Evolutionary conservation across 2,329 filamentous ascomycete species (phyloP).

Genomic region (Aspergillus terreus): DNA sequence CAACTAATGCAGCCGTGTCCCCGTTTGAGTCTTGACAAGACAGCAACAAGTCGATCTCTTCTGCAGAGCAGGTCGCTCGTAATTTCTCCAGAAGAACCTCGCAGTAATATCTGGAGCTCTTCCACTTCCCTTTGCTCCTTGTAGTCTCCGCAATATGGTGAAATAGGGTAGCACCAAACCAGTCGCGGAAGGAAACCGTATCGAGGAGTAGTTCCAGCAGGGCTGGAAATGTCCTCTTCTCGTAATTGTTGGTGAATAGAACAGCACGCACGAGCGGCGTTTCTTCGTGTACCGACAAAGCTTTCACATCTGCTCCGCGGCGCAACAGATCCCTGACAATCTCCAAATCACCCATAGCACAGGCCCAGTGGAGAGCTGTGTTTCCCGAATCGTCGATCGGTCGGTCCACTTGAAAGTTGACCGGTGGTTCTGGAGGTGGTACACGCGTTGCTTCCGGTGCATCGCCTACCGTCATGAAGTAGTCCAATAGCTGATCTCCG

Average conservation of each 20-base stretch:
- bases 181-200: conserved; percentile 76
- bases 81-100: conserved; percentile 87
- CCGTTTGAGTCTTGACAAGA: conserved; percentile 81
- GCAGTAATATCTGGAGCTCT: conserved; percentile 87
- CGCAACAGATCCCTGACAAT: conserved; percentile 83
- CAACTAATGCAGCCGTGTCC: conserved; percentile 85
- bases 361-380: conserved; percentile 93
- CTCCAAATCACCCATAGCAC: conserved; percentile 92
- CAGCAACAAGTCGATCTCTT: conserved; percentile 72
- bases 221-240: conserved; percentile 83
- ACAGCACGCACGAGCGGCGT: conserved; percentile 93
- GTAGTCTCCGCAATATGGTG: conserved; percentile 92
- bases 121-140: conserved; percentile 77
- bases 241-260: conserved; percentile 94
- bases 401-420: conserved; percentile 83
- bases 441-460: conserved; percentile 59
- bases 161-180: conserved; percentile 80
- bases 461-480: conserved; percentile 85
- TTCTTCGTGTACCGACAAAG: conserved; percentile 68
- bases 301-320: conserved; percentile 70
- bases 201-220: conserved; percentile 79
- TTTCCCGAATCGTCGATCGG: conserved; percentile 91
- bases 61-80: conserved; percentile 69
- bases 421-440: conserved; percentile 70
- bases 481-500: conserved; percentile 89